Evolutionary conservation across 768 basidiomycete species (phyloP), one percentile per base, ranked within the genome.

Genomic region (Xerocomus brunneocitrinus): DNA sequence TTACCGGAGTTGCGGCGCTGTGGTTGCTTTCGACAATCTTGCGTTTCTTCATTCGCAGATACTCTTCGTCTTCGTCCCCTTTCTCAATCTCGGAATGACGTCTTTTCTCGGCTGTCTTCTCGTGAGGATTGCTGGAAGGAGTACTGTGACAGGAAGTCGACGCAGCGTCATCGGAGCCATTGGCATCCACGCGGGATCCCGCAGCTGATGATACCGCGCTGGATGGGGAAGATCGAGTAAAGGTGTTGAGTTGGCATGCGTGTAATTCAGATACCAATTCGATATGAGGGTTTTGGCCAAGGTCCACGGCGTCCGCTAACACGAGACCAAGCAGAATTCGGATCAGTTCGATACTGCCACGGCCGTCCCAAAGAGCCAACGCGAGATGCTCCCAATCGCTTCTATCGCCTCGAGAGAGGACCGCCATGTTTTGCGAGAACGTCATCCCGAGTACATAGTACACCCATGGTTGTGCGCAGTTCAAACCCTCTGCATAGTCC

Each of bases 281-380:
- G 12, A 56, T 22, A 8, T 39, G 40, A 2, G 60, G 53, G 19
- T 49, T 51, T 9, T 52, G 49, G 6, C 59, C 58, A 14, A 64
- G 14, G 14, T 60, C 53, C 0, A 55, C 49, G 0, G 30, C 3
- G 13, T 53, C 32, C 5, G 54, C 55, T 22, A 58, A 39, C 6
- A 53, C 50, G 7, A 62, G 54, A 9, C 59, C 61, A 14, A 61
- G 54, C 36, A 62, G n/a, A 16, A 53, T 36, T 8, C 49, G 56
- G 3, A 61, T 49, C 14, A 62, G 43, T 36, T 62, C 57, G 16
- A 58, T 50, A 16, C 50, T 49, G 0, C 57, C 54, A n/a, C 50
- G 50, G 3, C 54, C 54, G 2, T 51, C 40, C 10, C 27, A 10
- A 1, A 60, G 52, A 3, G 31, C 44, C 19, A 61, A 19, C 1